Evolutionary conservation across 306 rosid genomes (phyloP).

Genomic region (Purshia tridentata): DNA sequence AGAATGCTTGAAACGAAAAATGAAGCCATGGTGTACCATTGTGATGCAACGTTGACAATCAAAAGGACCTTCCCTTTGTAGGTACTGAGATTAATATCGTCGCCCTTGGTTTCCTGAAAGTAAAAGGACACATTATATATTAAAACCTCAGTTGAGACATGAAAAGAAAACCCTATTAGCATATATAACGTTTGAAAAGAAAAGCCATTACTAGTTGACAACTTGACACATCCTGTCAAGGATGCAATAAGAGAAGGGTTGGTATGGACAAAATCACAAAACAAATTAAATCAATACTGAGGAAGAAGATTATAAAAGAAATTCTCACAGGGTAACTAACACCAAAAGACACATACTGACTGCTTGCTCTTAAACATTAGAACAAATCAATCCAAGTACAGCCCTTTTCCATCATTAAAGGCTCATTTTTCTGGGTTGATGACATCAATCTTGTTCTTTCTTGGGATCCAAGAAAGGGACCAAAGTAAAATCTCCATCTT

Average conservation of each 20-base stretch:
- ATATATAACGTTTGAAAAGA: neutral
- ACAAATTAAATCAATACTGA: neutral
- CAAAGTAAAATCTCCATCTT: neutral
- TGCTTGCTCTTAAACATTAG: neutral
- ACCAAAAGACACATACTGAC: neutral
- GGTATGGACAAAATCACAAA: too few relatives aligned
- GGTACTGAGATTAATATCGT: conserved; percentile 71
- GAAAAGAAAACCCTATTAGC: neutral
- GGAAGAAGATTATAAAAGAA: neutral
- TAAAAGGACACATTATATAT: neutral
- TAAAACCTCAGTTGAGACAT: neutral
- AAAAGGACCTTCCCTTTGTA: conserved; percentile 89
- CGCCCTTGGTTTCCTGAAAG: conserved; percentile 84
- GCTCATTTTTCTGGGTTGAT: neutral
- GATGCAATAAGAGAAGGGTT: too few relatives aligned
- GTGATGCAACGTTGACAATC: conserved; percentile 96
- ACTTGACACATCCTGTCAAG: neutral
- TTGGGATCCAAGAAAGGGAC: too few relatives aligned
- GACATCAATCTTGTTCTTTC: neutral
- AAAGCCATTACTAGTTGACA: neutral
- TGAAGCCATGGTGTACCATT: conserved; percentile 53
- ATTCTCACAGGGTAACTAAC: neutral
- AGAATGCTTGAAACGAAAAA: neutral
- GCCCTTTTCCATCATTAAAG: neutral
- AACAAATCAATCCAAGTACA: neutral